Percentiles rank a stretch among this genome's conserved stretches.
phyloP scores from a whole-genome alignment of 129 eudicot species.

The Silybum marianum region DNA sequence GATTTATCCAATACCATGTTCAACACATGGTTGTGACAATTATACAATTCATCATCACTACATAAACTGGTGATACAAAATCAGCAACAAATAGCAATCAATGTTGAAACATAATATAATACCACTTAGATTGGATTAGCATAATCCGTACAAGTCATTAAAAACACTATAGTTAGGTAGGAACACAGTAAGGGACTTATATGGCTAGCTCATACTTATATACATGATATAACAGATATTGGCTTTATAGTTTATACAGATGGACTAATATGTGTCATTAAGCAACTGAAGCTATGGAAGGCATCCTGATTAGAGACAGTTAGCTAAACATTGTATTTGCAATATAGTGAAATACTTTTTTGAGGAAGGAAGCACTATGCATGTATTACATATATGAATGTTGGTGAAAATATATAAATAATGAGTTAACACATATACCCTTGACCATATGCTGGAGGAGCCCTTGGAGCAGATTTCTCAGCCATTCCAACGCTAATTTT shows the following conservation, averaged over 20 bases:
- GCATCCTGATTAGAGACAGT: background rate
- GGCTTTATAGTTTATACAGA: background rate
- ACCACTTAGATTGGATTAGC: background rate
- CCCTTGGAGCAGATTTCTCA: constrained; percentile 92
- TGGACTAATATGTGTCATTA: background rate
- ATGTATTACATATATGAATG: background rate
- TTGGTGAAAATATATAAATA: background rate
- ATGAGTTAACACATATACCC: constrained; percentile 39
- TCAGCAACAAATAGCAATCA: background rate
- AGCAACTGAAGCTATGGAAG: background rate
- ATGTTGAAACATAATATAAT: background rate
- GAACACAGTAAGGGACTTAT: background rate
- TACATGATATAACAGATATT: background rate
- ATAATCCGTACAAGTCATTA: too few relatives aligned
- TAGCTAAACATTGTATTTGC: background rate
- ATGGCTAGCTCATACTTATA: background rate
- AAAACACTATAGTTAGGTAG: background rate
- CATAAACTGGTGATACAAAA: background rate
- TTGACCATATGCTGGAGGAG: constrained; percentile 62
- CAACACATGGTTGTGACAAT: background rate
- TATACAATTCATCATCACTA: background rate
- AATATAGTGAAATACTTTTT: background rate
- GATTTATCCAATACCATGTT: background rate
- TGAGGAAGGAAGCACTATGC: background rate
- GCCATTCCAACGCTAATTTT: constrained; percentile 92